A percentile compares a stretch with the other conserved stretches of the same genome.
These are phyloP conservation scores for Ophiostoma perfectum DNA, from an alignment of 2,329 filamentous ascomycete genomes.

Conservation along the genomic window DNA sequence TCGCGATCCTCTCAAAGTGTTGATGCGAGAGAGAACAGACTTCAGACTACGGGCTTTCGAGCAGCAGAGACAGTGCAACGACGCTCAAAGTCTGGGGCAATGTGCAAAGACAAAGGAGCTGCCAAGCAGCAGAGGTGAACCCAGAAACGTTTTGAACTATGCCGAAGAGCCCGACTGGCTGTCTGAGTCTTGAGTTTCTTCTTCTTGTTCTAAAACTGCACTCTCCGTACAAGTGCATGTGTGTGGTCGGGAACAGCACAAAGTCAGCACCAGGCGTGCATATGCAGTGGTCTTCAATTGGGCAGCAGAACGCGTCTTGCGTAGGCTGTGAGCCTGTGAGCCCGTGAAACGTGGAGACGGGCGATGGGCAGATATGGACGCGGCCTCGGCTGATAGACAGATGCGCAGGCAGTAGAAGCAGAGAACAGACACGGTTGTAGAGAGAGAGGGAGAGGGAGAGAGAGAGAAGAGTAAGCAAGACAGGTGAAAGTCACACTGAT, in stretches of 20 bases:
- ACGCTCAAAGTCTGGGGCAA: too few species aligned
- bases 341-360: neutral
- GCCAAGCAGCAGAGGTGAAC: neutral
- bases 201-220: slow-evolving; percentile 12
- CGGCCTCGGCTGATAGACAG: slow-evolving; percentile 2
- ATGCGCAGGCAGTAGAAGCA: neutral
- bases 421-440: neutral
- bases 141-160: neutral
- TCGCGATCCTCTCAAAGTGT: too few species aligned
- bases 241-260: slow-evolving; percentile 7
- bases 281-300: slow-evolving; percentile 36
- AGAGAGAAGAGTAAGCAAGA: neutral
- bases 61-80: too few species aligned
- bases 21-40: too few species aligned
- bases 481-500: neutral
- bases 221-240: slow-evolving; percentile 22
- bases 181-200: neutral
- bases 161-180: neutral
- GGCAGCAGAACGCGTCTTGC: slow-evolving; percentile 21
- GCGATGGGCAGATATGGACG: neutral
- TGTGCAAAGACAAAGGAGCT: neutral
- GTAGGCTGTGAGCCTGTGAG: neutral
- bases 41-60: too few species aligned
- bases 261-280: slow-evolving; percentile 30
- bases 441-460: neutral